Evolutionary conservation across 371 early-diverging fungal species (phyloP), one percentile per base, ranked within the genome.

Genomic region (Circinella umbellata): DNA sequence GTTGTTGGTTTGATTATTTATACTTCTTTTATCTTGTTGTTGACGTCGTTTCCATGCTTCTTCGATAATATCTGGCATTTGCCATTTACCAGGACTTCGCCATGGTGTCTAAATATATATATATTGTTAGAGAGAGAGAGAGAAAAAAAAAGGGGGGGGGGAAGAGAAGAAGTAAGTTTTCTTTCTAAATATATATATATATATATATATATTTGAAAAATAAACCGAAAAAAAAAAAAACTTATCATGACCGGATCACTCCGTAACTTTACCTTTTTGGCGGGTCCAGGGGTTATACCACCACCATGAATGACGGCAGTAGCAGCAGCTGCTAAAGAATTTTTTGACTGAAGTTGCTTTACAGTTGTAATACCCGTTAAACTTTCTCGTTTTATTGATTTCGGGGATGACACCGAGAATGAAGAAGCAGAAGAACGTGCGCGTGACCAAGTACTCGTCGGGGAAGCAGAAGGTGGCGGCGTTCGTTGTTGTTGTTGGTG

Each of bases 31-130:
- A 27, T 71, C 57, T 4, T 69, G 39, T 64, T 47, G 48, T 66
- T 70, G 66, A 39, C 66, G 63, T 7, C 69, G 61, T 39, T 70
- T 73, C 74, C 79, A 77, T 57, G 75, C 76, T 70, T 78, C 79
- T 73, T 80, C 79, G 60, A 84, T 80, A 48, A 84, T 80, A 68
- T 84, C 85, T 54, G 85, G 85, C 66, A 82, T 82, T 66, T 84
- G 76, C 69, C 76, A 84, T 42, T 73, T 73, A 7, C 68, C 85
- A 46, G 85, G 82, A 61, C 79, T 70, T 63, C 80, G 79, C 85
- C 85, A 84, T 57, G 57, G 57, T 18, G 27, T 27, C 57, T 57
- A 57, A 14, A 14, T 5, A 51, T 51, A 5, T 5, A n/a, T n/a
- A 13, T 0, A 17, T 51, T 5, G 5, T 51, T 15, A 0, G 2